Evolutionary conservation across 177 flowering plant genomes (phyloP).

Genomic region (Vitis hybrid): DNA sequence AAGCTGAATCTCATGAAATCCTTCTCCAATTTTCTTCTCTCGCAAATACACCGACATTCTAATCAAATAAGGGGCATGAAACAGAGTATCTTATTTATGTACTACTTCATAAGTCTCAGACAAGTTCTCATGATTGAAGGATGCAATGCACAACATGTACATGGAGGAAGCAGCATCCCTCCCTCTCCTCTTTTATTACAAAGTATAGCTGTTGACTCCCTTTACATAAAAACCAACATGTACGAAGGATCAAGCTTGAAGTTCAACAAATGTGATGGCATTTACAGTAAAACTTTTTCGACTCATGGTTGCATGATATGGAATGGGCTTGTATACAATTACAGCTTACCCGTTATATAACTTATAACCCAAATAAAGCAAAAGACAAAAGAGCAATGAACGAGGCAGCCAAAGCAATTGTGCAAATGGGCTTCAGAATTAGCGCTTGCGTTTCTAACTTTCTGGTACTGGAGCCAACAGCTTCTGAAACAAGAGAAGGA

Average conservation of each 20-base stretch:
- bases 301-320: no score
- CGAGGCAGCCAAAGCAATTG: background rate
- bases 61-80: no score
- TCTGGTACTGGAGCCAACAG: slow-evolving; percentile 34
- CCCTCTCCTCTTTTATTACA: background rate
- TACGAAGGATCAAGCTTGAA: background rate
- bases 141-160: background rate
- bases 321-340: no score
- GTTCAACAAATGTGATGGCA: background rate
- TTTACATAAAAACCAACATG: background rate
- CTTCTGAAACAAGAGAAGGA: slow-evolving; percentile 26
- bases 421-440: background rate
- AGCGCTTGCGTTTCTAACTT: background rate
- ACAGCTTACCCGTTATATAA: no score
- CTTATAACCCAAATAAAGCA: no score
- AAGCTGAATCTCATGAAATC: no score
- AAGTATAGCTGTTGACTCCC: background rate
- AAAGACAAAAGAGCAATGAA: background rate
- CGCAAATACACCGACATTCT: no score
- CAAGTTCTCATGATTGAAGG: no score
- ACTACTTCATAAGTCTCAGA: no score
- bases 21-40: no score
- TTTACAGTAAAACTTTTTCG: background rate
- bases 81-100: no score
- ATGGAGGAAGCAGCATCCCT: background rate